Evolutionary conservation across 140 eudicot genomes (phyloP).

Genomic region (Stevia rebaudiana): DNA sequence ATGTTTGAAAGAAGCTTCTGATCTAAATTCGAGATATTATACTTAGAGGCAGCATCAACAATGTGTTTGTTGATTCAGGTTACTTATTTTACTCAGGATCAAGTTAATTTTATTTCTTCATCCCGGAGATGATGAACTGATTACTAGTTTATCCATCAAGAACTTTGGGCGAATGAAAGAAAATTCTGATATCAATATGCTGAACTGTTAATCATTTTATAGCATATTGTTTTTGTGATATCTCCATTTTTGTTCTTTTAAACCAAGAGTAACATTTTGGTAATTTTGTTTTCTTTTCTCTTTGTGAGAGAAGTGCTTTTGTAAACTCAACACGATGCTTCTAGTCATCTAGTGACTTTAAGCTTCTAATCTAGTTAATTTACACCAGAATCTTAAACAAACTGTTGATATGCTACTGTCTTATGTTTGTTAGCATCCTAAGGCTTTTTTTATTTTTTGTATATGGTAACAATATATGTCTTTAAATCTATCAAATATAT

Average conservation of each 20-base stretch:
- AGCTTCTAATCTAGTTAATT: background rate
- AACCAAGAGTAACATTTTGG: conserved; percentile 6
- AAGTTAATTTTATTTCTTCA: background rate
- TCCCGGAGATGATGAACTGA: background rate
- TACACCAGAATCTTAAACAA: background rate
- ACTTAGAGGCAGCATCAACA: conserved; percentile 3
- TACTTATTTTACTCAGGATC: background rate
- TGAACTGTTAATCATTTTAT: conserved; percentile 9
- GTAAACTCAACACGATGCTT: background rate
- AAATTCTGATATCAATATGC: conserved; percentile 11
- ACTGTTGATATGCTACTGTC: background rate
- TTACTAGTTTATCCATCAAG: background rate
- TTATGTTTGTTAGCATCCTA: conserved; percentile 5
- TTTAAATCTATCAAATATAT: background rate
- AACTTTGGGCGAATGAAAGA: conserved; percentile 3
- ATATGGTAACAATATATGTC: background rate
- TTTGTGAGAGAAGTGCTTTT: background rate
- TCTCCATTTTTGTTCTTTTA: background rate
- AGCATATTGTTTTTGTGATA: background rate
- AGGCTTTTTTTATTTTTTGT: conserved; percentile 4
- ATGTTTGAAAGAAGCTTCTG: conserved; percentile 20
- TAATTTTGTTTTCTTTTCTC: background rate
- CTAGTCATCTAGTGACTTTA: background rate
- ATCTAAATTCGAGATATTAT: conserved; percentile 2
- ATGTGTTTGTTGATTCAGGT: background rate